Evolutionary conservation across 306 rosid species (phyloP).

Genomic region (Herpetospermum pedunculosum): DNA sequence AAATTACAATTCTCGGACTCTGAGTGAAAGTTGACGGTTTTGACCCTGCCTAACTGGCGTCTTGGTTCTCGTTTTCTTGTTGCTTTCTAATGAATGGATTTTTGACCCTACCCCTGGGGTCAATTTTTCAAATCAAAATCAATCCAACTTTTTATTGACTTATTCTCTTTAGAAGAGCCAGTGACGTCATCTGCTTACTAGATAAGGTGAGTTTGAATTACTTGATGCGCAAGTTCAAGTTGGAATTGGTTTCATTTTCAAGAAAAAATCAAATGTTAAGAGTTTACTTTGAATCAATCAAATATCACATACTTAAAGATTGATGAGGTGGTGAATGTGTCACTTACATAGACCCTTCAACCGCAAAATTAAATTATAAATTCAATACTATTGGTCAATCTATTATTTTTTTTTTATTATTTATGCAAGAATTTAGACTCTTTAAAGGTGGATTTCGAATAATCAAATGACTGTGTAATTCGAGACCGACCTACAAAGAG

Average conservation of each 20-base stretch:
- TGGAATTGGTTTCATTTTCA: not conserved
- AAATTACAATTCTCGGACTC: not conserved
- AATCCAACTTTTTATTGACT: not conserved
- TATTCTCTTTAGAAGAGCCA: not conserved
- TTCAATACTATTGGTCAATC: too few relatives aligned
- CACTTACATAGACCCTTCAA: too few relatives aligned
- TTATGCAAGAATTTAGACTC: too few relatives aligned
- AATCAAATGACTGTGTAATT: too few relatives aligned
- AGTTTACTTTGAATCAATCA: too few relatives aligned
- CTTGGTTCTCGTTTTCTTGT: not conserved
- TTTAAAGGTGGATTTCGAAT: too few relatives aligned
- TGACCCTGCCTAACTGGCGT: constrained; percentile 7
- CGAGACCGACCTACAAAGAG: too few relatives aligned
- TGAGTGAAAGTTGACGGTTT: not conserved
- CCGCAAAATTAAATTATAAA: too few relatives aligned
- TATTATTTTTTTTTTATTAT: too few relatives aligned
- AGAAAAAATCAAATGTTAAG: not conserved
- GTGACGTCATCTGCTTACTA: not conserved
- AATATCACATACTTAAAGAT: too few relatives aligned
- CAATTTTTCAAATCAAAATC: constrained; percentile 2
- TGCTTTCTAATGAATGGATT: not conserved
- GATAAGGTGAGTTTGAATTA: not conserved
- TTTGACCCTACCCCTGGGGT: not conserved
- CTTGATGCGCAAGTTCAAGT: not conserved
- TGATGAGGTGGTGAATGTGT: too few relatives aligned